Evolutionary conservation across 352 stramenopile species (phyloP).

Genomic region (Globisporangium splendens): DNA sequence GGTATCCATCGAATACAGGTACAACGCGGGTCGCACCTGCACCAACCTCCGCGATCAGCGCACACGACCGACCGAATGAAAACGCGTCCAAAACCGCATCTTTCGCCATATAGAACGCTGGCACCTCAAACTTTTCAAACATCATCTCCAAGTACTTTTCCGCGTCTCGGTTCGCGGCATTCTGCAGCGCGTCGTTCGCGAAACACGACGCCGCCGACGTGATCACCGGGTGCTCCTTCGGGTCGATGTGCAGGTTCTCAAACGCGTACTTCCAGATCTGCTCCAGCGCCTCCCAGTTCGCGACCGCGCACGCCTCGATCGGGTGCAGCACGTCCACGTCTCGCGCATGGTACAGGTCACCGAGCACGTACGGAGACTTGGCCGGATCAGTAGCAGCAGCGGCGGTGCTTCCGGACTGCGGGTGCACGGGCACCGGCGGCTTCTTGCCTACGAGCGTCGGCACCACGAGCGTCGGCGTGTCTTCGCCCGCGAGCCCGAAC

Average conservation of each 20-base stretch:
- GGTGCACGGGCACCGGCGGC: slow-evolving; percentile 1
- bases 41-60: slow-evolving; percentile 88
- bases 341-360: slow-evolving; percentile 50
- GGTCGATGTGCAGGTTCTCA: slow-evolving; percentile 56
- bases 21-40: slow-evolving; percentile 82
- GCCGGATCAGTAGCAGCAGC: background rate
- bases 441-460: slow-evolving; percentile 63
- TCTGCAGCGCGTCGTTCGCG: slow-evolving; percentile 62
- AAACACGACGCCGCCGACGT: slow-evolving; percentile 71
- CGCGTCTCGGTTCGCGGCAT: slow-evolving; percentile 47
- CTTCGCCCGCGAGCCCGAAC: slow-evolving; percentile 94
- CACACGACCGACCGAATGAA: slow-evolving; percentile 82
- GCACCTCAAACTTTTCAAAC: slow-evolving; percentile 90
- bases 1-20: slow-evolving; percentile 90
- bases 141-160: slow-evolving; percentile 89
- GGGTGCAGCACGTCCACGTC: slow-evolving; percentile 60
- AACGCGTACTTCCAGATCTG: slow-evolving; percentile 81
- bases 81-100: slow-evolving; percentile 90
- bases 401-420: background rate
- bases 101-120: slow-evolving; percentile 89
- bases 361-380: slow-evolving; percentile 29
- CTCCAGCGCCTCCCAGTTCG: slow-evolving; percentile 86
- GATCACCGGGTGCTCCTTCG: slow-evolving; percentile 75
- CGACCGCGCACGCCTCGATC: slow-evolving; percentile 52
- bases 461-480: slow-evolving; percentile 89